Conservation (phyloP, 208 protist genomes). For the Balamuthia mandrillaris region DNA sequence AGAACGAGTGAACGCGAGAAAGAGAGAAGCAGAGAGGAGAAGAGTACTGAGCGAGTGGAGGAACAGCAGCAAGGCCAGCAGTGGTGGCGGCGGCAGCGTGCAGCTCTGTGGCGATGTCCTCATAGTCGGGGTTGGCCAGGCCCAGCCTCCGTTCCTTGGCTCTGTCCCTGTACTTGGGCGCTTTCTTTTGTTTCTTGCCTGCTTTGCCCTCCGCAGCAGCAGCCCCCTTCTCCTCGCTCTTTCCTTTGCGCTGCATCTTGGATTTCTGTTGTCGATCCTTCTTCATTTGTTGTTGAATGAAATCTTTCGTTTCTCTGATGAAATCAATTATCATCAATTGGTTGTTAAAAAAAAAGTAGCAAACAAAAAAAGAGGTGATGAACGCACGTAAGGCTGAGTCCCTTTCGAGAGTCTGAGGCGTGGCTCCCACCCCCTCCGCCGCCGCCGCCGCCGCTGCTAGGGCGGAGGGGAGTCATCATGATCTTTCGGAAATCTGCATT, state of each 20-base stretch:
- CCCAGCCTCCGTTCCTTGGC: slow-evolving; percentile 32
- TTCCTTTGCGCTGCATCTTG: not conserved
- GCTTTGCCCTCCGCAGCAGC: not conserved
- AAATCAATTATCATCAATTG: not conserved
- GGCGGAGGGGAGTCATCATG: no score
- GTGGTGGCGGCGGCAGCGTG: no score
- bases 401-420: no score
- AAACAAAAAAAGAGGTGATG: no score
- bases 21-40: not conserved
- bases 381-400: no score
- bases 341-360: no score
- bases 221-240: not conserved
- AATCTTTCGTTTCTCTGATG: not conserved
- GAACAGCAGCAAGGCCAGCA: not conserved
- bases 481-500: no score
- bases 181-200: not conserved
- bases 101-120: not conserved
- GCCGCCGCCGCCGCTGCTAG: no score
- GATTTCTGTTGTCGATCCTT: not conserved
- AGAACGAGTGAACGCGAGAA: not conserved
- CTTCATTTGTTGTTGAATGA: not conserved
- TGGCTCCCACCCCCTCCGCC: no score
- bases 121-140: slow-evolving; percentile 15
- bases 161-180: slow-evolving; percentile 20
- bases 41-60: not conserved